Conservation (phyloP, 208 protist species). For the Herpetomonas samuelpessoai region DNA sequence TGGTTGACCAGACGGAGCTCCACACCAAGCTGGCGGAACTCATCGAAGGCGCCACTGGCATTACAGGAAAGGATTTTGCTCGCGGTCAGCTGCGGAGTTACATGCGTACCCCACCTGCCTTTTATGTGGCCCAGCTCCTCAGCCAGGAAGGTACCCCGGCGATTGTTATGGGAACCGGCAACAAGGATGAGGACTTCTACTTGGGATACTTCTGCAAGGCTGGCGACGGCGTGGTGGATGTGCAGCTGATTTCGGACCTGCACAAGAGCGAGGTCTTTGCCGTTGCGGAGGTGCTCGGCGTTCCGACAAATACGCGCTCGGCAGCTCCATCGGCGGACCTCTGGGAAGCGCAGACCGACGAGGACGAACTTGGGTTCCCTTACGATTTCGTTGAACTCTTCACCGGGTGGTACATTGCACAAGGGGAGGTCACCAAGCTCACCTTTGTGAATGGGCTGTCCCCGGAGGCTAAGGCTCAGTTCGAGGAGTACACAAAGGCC, state of each 20-base stretch:
- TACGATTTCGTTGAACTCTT: constrained; percentile 97
- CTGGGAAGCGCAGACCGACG: constrained; percentile 96
- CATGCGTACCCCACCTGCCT: constrained; percentile 93
- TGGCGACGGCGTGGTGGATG: constrained; percentile 95
- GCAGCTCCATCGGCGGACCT: constrained; percentile 94
- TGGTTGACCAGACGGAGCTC: constrained; percentile 92
- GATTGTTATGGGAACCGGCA: constrained; percentile 96
- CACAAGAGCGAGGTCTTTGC: constrained; percentile 95
- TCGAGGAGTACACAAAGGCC: constrained; percentile 54
- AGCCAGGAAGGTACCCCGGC: constrained; percentile 78
- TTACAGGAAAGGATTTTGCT: constrained; percentile 85
- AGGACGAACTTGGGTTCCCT: constrained; percentile 94
- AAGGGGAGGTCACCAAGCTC: constrained; percentile 52
- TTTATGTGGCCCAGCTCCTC: constrained; percentile 93
- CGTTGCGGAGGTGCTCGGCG: constrained; percentile 75
- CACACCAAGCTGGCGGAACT: constrained; percentile 62
- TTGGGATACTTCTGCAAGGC: constrained; percentile 97
- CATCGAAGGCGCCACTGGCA: constrained; percentile 68
- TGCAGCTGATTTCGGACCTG: constrained; percentile 95
- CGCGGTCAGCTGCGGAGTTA: constrained; percentile 93
- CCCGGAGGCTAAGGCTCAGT: constrained; percentile 60
- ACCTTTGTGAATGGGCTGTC: constrained; percentile 43
- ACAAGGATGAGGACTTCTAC: constrained; percentile 97
- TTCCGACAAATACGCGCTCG: constrained; percentile 78
- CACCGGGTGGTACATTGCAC: constrained; percentile 79